Percentiles rank a stretch among this genome's conserved stretches.
phyloP scores from a whole-genome alignment of 768 basidiomycete species.

The Collybia sp. region DNA sequence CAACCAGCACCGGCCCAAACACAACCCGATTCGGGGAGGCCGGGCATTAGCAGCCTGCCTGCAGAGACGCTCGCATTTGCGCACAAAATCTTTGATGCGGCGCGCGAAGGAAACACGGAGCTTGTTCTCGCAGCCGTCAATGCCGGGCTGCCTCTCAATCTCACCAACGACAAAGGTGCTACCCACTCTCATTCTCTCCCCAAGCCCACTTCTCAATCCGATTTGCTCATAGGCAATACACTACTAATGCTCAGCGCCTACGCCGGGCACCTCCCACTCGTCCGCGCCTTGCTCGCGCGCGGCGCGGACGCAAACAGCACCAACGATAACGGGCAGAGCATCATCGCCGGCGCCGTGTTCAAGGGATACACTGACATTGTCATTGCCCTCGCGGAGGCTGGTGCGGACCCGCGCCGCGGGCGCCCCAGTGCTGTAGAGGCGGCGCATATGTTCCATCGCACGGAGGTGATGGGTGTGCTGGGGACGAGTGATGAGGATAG shows the following conservation, averaged over 20 bases:
- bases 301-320: conserved; percentile 63
- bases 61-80: conserved; percentile 51
- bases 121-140: conserved; percentile 58
- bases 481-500: conserved; percentile 58
- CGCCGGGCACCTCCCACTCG: conserved; percentile 54
- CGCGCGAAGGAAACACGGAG: conserved; percentile 50
- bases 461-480: conserved; percentile 48
- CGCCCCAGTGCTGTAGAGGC: conserved; percentile 65
- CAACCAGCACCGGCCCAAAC: background rate
- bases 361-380: conserved; percentile 66
- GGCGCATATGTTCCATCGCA: conserved; percentile 63
- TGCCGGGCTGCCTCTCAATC: conserved; percentile 64
- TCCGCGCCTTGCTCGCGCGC: conserved; percentile 45
- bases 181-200: conserved; percentile 5
- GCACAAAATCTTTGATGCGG: conserved; percentile 71
- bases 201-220: conserved; percentile 2
- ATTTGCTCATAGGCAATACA: conserved; percentile 53
- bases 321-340: conserved; percentile 71
- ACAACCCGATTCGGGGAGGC: conserved; percentile 1
- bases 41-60: conserved; percentile 23
- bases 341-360: conserved; percentile 76
- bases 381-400: conserved; percentile 42
- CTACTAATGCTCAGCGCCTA: conserved; percentile 79
- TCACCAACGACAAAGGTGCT: conserved; percentile 68
- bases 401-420: conserved; percentile 64